Evolutionary conservation across 805 yeast genomes (phyloP), one percentile per base, ranked within the genome.

Genomic region (Suhomyces kilbournensis): DNA sequence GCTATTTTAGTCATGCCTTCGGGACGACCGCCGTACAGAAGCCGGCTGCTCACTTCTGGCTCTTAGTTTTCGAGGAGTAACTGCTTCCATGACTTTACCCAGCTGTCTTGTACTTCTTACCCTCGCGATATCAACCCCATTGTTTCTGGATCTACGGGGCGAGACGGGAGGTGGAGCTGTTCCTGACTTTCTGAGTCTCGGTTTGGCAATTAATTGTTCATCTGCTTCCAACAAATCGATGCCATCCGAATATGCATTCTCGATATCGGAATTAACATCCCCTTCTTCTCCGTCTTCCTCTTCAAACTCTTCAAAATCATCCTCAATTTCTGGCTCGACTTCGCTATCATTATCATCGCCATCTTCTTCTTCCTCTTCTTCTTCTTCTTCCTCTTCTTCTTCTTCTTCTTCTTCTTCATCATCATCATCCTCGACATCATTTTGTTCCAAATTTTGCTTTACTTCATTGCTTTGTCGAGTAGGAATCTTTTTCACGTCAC

Each of bases 321-420:
- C 52, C 34, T 56, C 63, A 9, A 32, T n/a, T 32, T 32, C 35
- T n/a, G 15, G 17, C 35, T 32, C 42, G 22, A 7, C 42, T 38
- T 38, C 42, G 42, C 35, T 32, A 2, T 61, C 67, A 14, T 50
- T 59, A 3, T 52, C 63, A 44, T 60, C 68, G 3, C 56, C 65
- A 9, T 59, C 68, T 38, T 63, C 73, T 5, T n/a, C n/a, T n/a
- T n/a, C n/a, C n/a, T n/a, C n/a, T n/a, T n/a, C n/a, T n/a, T 59
- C 66, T 12, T 57, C 57, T 6, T 42, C 50, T 17, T 23, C 15
- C 22, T 52, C 25, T 22, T 22, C 25, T 22, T 59, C 69, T 35
- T 63, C 73, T 6, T 59, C 66, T 12, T 57, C 57, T 5, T 42
- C 50, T 14, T 25, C 17, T 49, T 58, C 69, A 32, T 63, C 73